Conservation (phyloP, 2,329 filamentous ascomycete genomes). For the Verticillium isaacii region DNA sequence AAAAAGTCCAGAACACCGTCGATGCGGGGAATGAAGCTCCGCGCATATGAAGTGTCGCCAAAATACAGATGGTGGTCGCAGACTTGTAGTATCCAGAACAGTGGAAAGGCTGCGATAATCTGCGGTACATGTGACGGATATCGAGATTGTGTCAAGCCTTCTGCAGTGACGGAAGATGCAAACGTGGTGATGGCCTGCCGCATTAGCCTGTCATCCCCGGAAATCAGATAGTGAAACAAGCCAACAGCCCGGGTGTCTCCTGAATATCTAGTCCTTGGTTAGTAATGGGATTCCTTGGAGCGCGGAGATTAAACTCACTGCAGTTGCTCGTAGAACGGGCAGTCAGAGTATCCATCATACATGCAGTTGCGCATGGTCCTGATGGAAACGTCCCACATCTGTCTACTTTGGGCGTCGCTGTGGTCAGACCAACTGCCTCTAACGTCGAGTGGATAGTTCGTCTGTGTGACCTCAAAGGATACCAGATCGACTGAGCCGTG, state of each 20-base stretch:
- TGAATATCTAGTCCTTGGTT: not conserved
- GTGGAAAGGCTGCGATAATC: not conserved
- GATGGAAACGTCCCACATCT: constrained; percentile 14
- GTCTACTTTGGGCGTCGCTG: not conserved
- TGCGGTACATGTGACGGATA: not conserved
- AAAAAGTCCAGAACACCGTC: constrained; percentile 18
- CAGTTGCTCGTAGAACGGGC: not conserved
- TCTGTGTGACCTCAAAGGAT: not conserved
- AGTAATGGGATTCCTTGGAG: not conserved
- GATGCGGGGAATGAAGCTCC: constrained; percentile 18
- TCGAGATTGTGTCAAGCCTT: not conserved
- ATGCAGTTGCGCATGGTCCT: constrained; percentile 28
- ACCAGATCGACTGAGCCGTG: not conserved
- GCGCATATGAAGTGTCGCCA: not conserved
- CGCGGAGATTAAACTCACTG: not conserved
- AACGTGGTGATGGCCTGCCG: not conserved
- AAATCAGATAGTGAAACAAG: not conserved
- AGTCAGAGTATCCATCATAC: constrained; percentile 3
- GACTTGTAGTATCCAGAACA: not conserved
- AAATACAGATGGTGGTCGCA: not conserved
- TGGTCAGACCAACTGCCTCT: not conserved
- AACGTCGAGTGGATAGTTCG: not conserved
- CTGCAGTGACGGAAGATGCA: not conserved
- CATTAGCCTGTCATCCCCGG: not conserved
- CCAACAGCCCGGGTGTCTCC: not conserved